Conservation (phyloP, 108 stramenopile genomes). For the Aurantiochytrium sp. region DNA sequence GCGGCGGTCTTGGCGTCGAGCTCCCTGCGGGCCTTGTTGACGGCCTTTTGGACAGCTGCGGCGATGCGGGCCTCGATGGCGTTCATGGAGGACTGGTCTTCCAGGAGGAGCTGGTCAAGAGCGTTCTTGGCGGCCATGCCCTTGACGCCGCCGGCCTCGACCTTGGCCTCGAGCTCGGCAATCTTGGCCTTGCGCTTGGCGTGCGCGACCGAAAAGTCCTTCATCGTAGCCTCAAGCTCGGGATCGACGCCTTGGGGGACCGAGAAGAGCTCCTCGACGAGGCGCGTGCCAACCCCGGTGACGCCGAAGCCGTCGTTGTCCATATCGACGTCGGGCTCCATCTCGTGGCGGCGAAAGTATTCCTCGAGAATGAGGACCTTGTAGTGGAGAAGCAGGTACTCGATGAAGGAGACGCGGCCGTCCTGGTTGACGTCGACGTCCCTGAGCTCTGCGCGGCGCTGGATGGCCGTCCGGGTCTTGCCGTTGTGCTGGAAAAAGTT, state of each 20-base stretch:
- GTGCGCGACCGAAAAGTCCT: background rate
- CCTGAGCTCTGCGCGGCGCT: constrained; percentile 1
- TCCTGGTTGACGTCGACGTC: constrained; percentile 31
- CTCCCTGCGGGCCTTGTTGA: background rate
- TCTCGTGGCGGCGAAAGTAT: background rate
- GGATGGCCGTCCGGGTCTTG: constrained; percentile 8
- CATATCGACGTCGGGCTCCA: background rate
- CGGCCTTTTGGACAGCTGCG: background rate
- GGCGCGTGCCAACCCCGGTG: background rate
- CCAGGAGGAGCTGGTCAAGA: background rate
- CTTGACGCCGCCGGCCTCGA: background rate
- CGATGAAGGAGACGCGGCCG: background rate
- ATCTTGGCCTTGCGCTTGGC: background rate
- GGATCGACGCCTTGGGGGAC: background rate
- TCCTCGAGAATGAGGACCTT: constrained; percentile 14
- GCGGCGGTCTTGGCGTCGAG: background rate
- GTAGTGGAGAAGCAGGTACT: constrained; percentile 29
- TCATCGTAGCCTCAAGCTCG: background rate
- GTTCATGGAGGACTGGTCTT: constrained; percentile 13
- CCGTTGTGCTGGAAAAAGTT: background rate
- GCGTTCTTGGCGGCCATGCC: constrained; percentile 21
- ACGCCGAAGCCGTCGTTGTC: constrained; percentile 2
- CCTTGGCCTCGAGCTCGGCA: background rate
- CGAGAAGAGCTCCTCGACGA: constrained; percentile 24
- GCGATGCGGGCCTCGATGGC: background rate